Base-by-base conservation (phyloP, 2,329 filamentous ascomycete species). In the Aspergillus sp. region DNA sequence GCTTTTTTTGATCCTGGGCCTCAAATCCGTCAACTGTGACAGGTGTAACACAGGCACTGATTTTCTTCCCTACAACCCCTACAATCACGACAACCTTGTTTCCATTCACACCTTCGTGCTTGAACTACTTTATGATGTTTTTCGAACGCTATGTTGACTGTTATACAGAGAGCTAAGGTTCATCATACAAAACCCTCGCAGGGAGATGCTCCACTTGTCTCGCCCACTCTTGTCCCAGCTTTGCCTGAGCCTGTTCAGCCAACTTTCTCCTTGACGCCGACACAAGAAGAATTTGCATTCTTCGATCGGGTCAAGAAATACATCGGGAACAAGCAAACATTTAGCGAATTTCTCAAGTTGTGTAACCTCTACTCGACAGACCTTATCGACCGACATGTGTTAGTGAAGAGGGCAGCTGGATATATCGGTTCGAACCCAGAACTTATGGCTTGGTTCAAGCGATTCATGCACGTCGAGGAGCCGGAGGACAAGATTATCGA, bases 291-390 rank as follows among this genome's bases (percentile, higher is more conserved):
- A 70, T 83, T 98, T 52, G 87, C 87, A 2, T 98, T 98, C 77
- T 99, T 99, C 67, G 95, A 99, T 61, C 88, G 92, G 7, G 92
- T 95, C 17, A 98, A 97, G 83, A 99, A 99, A 76, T 93, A 89
- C 68, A 91, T 99, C 57, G 88, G 89, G 60, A 98, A 98, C 74
- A 90, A 96, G 73, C 89, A 91, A 56, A 89, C 89, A 3, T 96
- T 96, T 83, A 93, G 90, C 67, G 95, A 99, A 73, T 99, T 99
- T 75, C 78, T 99, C 63, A 99, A 99, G 79, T 85, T 99, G 6
- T 95, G 93, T 80, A 99, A 98, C 66, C 82, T 99, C 30, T 99
- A 91, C 78, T 95, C 90, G 20, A 90, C 96, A 67, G 93, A 96
- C 65, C 83, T 99, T 51, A 96, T 99, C 61, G 91, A 96, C 69